Evolutionary conservation across 441 rosid genomes (phyloP).

Genomic region (Pelargonium citronellum): DNA sequence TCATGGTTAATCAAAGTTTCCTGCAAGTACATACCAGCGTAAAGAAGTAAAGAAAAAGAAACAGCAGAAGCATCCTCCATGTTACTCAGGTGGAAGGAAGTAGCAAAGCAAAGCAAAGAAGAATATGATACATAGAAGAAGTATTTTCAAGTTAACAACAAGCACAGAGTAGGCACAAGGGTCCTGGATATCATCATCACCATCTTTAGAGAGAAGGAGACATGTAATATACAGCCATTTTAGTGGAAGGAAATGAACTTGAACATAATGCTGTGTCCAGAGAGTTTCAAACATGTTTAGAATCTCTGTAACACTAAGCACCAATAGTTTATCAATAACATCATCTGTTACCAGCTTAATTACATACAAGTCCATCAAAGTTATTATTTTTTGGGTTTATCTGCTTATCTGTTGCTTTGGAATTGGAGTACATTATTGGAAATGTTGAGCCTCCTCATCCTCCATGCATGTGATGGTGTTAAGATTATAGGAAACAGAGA

Average conservation of each 20-base stretch:
- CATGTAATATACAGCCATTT: conserved; percentile 22
- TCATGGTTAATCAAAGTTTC: conserved; percentile 17
- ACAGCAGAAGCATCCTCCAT: conserved; percentile 18
- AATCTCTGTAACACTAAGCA: conserved; percentile 25
- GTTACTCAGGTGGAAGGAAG: conserved; percentile 18
- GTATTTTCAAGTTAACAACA: conserved; percentile 23
- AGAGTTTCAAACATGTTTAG: conserved; percentile 21
- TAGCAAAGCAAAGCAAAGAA: conserved; percentile 23
- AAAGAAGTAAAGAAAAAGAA: conserved; percentile 13
- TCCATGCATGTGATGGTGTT: conserved; percentile 20
- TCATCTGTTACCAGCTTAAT: too few relatives aligned
- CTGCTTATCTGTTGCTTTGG: not conserved
- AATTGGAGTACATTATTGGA: too few relatives aligned
- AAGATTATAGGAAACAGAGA: conserved; percentile 11
- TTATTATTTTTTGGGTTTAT: not conserved
- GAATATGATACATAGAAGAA: conserved; percentile 31
- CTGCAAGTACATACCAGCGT: conserved; percentile 30
- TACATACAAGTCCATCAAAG: conserved; percentile 18
- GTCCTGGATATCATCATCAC: conserved; percentile 7
- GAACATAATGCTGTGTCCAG: conserved; percentile 18
- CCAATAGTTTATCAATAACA: not conserved
- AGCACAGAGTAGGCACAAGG: conserved; percentile 26
- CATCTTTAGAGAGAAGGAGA: conserved; percentile 19
- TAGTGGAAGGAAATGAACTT: conserved; percentile 20
- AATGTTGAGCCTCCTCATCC: too few relatives aligned